These are phyloP conservation scores for Xylariaceae sp. DNA, from an alignment of 2,329 filamentous ascomycete genomes.

Conservation along the genomic window DNA sequence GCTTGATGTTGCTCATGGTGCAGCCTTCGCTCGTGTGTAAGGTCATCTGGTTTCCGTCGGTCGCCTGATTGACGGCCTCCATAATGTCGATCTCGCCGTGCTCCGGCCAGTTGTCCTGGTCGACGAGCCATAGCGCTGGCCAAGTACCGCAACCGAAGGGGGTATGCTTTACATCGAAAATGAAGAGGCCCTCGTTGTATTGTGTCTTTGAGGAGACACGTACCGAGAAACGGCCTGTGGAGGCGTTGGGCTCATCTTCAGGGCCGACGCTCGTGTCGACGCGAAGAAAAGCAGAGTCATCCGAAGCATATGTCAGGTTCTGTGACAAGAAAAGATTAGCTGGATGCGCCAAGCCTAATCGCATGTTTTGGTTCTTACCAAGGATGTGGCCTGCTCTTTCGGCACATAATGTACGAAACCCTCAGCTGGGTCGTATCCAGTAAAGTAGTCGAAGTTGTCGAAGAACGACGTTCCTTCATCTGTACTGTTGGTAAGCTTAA, in stretches of 20 bases:
- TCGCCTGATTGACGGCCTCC: constrained; percentile 53
- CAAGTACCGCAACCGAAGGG: constrained; percentile 61
- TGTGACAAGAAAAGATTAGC: constrained; percentile 18
- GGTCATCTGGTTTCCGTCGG: constrained; percentile 53
- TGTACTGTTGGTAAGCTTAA: constrained; percentile 20
- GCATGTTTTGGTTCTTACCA: constrained; percentile 29
- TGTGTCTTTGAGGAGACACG: constrained; percentile 57
- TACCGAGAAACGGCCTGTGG: constrained; percentile 58
- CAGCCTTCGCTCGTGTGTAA: constrained; percentile 53
- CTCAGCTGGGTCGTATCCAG: constrained; percentile 43
- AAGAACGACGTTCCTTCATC: constrained; percentile 49
- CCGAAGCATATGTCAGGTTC: constrained; percentile 61
- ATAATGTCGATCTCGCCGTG: constrained; percentile 64
- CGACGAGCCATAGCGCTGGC: constrained; percentile 64
- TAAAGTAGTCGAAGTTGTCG: constrained; percentile 51
- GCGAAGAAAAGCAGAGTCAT: constrained; percentile 48
- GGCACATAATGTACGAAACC: constrained; percentile 54
- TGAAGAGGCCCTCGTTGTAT: constrained; percentile 61
- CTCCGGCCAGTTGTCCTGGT: constrained; percentile 56
- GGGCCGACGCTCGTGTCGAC: constrained; percentile 58
- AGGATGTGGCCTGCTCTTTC: constrained; percentile 32
- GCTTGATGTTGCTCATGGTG: constrained; percentile 48
- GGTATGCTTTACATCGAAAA: constrained; percentile 62
- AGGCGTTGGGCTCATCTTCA: constrained; percentile 42
- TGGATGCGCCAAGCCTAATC: too few species aligned